Evolutionary conservation across 2,329 filamentous ascomycete species (phyloP), one percentile per base, ranked within the genome.

Genomic region (Pestalotiopsis sp.): DNA sequence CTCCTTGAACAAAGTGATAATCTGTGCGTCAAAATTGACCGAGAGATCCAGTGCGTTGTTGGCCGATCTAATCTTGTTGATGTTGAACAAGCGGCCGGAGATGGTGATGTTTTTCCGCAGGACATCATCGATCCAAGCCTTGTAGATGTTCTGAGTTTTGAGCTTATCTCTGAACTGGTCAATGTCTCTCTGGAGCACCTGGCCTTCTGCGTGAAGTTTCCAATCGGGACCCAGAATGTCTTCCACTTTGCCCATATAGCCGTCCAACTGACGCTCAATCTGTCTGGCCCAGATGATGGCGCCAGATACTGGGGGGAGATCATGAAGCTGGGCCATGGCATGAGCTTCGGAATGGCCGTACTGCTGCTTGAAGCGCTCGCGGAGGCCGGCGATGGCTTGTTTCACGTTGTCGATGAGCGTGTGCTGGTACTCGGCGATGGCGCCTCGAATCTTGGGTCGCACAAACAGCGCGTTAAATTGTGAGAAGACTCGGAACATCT

Each of bases 401-500:
- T 98, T 98, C 75, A 99, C 96, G 75, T 97, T 97, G 75, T 98
- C 95, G 79, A 99, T 97, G 41, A 99, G 90, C 80, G 98, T 95
- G 4, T 95, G 96, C 80, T 99, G 96, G 79, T 99, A 99, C 82
- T 99, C 95, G 58, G 94, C 93, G 76, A 99, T 99, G 67, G 96
- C 97, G 73, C 97, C 95, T 73, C 96, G 92, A 82, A 99, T 98
- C 86, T 99, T 99, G n/a, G 96, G 96, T 69, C 96, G 91, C 68
- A 99, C 95, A 75, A 99, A 97, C 38, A 99, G 90, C 2, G 96
- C 96, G 78, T 99, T 99, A 88, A 99, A 99, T 79, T 98, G 98
- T 66, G 96, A 98, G 80, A 99, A 99, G 70, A 99, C 96, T 67
- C 97, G 93, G 80, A 99, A 99, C 96, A 99, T 99, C 82, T 99